Conservation (phyloP, 495 filamentous ascomycete species). For the Umbilicaria muhlenbergii region DNA sequence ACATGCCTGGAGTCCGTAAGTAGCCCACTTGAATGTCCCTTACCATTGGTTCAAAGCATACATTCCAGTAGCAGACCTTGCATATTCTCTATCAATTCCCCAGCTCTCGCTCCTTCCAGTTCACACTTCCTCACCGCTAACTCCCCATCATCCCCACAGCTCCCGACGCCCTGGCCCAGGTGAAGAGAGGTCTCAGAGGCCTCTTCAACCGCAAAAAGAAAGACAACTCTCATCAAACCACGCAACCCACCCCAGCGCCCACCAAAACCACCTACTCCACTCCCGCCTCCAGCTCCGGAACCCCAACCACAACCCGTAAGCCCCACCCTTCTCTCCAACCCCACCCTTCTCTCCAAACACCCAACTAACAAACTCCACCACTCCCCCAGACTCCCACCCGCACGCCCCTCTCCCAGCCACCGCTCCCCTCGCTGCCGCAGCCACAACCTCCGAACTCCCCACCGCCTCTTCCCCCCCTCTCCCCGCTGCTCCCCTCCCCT, state of each 20-base stretch:
- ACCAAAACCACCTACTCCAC: slow-evolving; percentile 3
- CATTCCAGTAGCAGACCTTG: background rate
- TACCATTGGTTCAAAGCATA: no score
- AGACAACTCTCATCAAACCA: background rate
- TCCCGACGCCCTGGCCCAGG: slow-evolving; percentile 12
- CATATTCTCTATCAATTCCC: background rate
- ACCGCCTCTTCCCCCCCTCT: background rate
- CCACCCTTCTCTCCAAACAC: background rate
- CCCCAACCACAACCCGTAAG: background rate
- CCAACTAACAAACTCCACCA: background rate
- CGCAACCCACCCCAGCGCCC: background rate
- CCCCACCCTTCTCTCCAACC: background rate
- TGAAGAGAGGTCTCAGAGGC: slow-evolving; percentile 9
- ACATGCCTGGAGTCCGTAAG: slow-evolving; percentile 14
- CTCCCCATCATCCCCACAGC: background rate
- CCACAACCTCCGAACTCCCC: background rate
- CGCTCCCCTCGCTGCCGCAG: background rate
- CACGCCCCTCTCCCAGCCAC: background rate
- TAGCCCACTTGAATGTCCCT: background rate
- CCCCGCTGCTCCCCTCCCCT: background rate
- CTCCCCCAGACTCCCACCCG: background rate
- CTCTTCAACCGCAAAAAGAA: slow-evolving; percentile 11
- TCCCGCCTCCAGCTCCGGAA: background rate
- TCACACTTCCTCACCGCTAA: background rate
- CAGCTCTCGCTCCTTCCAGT: background rate